phyloP scores from a whole-genome alignment of 2,329 filamentous ascomycete species.

The Aschersonia sp. region DNA sequence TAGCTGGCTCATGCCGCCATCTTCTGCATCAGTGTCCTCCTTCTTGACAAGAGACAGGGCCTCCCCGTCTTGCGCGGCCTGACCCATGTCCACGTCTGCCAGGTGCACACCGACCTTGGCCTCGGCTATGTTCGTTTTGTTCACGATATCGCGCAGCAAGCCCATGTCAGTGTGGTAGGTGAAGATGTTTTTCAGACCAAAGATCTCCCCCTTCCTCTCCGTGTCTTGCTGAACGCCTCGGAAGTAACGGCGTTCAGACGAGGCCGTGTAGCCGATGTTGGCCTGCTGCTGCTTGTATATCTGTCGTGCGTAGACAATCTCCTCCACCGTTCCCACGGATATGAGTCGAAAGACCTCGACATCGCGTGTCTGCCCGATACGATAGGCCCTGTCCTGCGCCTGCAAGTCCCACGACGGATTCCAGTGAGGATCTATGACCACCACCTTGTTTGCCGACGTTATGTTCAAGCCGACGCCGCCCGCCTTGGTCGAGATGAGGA shows the following conservation, averaged over 20 bases:
- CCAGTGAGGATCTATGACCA: slow-evolving; percentile 95
- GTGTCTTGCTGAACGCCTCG: slow-evolving; percentile 79
- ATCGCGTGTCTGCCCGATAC: slow-evolving; percentile 83
- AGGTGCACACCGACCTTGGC: slow-evolving; percentile 73
- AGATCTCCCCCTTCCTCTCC: slow-evolving; percentile 81
- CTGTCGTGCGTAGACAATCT: slow-evolving; percentile 91
- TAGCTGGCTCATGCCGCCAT: slow-evolving; percentile 59
- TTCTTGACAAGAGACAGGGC: slow-evolving; percentile 26
- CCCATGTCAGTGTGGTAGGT: slow-evolving; percentile 66
- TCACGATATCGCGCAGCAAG: slow-evolving; percentile 85
- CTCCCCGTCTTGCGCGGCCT: slow-evolving; percentile 40
- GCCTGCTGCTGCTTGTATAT: slow-evolving; percentile 99
- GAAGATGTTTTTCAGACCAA: slow-evolving; percentile 79
- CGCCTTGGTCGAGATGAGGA: slow-evolving; percentile 85
- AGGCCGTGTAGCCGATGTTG: slow-evolving; percentile 92
- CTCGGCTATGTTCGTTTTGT: slow-evolving; percentile 95
- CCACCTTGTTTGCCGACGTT: slow-evolving; percentile 93
- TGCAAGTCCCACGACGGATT: slow-evolving; percentile 91
- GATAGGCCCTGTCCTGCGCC: slow-evolving; percentile 89
- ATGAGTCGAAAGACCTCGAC: slow-evolving; percentile 93
- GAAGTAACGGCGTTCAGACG: slow-evolving; percentile 86
- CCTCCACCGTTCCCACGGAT: slow-evolving; percentile 84
- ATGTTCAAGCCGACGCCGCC: slow-evolving; percentile 93
- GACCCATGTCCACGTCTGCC: slow-evolving; percentile 58
- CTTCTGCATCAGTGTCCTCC: slow-evolving; percentile 39